Base-by-base conservation (phyloP, 2,329 filamentous ascomycete genomes). In the Tolypocladium capitatum region DNA sequence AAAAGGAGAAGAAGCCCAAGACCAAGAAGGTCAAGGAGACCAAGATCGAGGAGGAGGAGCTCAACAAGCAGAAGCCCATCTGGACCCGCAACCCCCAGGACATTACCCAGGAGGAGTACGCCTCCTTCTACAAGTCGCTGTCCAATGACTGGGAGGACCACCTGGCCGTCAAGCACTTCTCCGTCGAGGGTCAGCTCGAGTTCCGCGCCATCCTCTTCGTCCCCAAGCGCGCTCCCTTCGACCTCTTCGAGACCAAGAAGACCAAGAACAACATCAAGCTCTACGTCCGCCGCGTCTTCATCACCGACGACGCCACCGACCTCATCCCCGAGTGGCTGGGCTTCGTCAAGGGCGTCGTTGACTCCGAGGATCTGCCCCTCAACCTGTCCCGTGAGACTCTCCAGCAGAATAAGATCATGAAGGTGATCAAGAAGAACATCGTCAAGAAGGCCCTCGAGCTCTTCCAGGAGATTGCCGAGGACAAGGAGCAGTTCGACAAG, bases 231-330 rank as follows among this genome's bases (percentile, higher is more conserved):
- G 92, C 92, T 71, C 92, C 92, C 63, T 98, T 98, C 72, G 92
- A 98, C 67, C 86, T 98, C 54, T 98, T 98, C 71, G 92, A 98
- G 86, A 96, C 91, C 69, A 98, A 98, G 88, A 95, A 96, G 86
- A 96, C 91, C 68, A 98, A 98, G 89, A 98, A 97, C 86, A 98
- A 98, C 86, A 97, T 98, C 83, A 98, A 98, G 85, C 84, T 98
- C 63, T 98, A 98, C 76, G 92, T 98, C 66, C 91, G 92, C 71
- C 92, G 92, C 70, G 92, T 98, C 72, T 98, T 98, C 86, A 98
- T 98, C 80, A 98, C 92, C 52, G 92, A 98, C 60, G 92, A 98
- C 71, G 92, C 92, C 62, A 97, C 92, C 61, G 92, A 98, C 69
- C 85, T 98, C 74, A 94, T 98, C 58, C 92, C 92, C 52, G 92